phyloP scores from a whole-genome alignment of 2,329 filamentous ascomycete species.

The Ophiostoma sp. region DNA sequence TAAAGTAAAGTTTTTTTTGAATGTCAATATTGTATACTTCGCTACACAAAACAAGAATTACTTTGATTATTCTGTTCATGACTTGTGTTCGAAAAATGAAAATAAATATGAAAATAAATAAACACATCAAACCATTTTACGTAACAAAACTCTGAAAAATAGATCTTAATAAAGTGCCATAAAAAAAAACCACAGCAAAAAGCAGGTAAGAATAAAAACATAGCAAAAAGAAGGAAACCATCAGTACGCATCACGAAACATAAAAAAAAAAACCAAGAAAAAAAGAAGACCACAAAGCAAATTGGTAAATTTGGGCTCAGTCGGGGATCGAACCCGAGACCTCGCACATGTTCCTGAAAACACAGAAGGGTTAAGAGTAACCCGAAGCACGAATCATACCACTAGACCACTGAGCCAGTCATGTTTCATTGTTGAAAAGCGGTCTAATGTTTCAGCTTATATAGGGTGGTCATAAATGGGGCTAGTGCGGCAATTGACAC shows the following conservation, averaged over 20 bases:
- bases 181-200: not conserved
- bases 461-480: not conserved
- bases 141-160: not conserved
- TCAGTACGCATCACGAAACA: no score
- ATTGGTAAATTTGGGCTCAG: constrained; percentile 29
- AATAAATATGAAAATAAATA: no score
- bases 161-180: not conserved
- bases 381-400: constrained; percentile 33
- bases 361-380: constrained; percentile 27
- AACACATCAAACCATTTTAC: not conserved
- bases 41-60: no score
- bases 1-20: no score
- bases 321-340: constrained; percentile 33
- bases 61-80: no score
- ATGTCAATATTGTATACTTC: no score
- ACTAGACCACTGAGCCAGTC: constrained; percentile 32
- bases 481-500: not conserved
- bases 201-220: not conserved
- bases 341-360: constrained; percentile 30
- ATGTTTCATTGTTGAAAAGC: not conserved
- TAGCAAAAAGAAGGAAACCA: not conserved
- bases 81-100: no score
- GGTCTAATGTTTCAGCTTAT: not conserved
- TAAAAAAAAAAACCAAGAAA: not conserved
- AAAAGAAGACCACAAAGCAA: not conserved